These are phyloP conservation scores for Pseudonitzschia multistriata DNA, from an alignment of 108 stramenopile species.

Conservation along the genomic window DNA sequence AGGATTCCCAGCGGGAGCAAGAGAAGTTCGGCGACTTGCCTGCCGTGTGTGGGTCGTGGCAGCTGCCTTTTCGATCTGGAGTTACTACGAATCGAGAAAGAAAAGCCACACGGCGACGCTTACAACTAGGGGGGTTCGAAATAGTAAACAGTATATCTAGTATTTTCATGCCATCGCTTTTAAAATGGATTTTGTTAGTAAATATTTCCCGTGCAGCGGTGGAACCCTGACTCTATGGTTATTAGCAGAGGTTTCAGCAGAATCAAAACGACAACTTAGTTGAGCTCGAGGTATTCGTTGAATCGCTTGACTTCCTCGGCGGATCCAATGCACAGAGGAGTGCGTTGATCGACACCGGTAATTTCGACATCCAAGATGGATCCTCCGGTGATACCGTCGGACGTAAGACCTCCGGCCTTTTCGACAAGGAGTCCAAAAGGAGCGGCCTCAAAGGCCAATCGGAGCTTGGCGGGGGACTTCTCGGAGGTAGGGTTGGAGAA, in stretches of 20 bases:
- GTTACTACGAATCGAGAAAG: no score
- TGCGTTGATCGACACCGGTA: slow-evolving; percentile 61
- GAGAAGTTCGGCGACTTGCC: no score
- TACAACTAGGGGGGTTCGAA: no score
- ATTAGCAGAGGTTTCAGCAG: no score
- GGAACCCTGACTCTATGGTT: not conserved
- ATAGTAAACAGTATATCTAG: no score
- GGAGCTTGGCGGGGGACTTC: slow-evolving; percentile 74
- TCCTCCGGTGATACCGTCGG: slow-evolving; percentile 55
- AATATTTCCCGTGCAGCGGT: not conserved
- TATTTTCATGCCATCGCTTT: no score
- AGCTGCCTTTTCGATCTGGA: no score
- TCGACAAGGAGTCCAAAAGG: slow-evolving; percentile 83
- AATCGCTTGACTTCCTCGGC: slow-evolving; percentile 51
- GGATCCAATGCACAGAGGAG: slow-evolving; percentile 67
- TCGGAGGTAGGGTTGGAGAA: slow-evolving; percentile 75
- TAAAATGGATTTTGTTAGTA: no score
- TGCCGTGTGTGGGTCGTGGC: no score
- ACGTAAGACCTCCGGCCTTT: slow-evolving; percentile 78
- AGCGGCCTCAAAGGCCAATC: slow-evolving; percentile 84
- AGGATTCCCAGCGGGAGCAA: no score
- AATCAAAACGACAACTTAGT: slow-evolving; percentile 9
- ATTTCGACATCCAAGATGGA: slow-evolving; percentile 75
- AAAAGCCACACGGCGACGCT: no score
- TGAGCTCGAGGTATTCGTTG: slow-evolving; percentile 21